Conservation (phyloP, 257 asterid genomes). For the Petunia secreta region DNA sequence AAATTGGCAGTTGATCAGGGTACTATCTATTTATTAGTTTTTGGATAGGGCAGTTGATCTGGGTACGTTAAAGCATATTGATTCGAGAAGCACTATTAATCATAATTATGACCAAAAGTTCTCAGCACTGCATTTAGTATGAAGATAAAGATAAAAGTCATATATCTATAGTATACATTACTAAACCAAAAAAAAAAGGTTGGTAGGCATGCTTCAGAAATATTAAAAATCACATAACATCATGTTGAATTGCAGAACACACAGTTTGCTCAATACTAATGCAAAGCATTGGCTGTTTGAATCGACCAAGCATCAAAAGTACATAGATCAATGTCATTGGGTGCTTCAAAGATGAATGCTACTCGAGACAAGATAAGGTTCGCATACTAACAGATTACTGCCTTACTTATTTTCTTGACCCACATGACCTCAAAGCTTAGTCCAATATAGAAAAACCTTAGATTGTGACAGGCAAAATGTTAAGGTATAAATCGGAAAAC, state of each 20-base stretch:
- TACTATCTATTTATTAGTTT: background rate
- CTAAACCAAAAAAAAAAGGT: background rate
- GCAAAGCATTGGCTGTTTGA: background rate
- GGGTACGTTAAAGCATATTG: background rate
- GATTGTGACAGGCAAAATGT: background rate
- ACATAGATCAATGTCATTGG: background rate
- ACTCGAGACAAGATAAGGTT: background rate
- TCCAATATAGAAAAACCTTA: background rate
- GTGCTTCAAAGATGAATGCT: background rate
- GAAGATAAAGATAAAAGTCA: background rate
- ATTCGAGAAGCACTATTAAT: background rate
- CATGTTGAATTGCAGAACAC: background rate
- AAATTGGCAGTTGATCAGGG: background rate
- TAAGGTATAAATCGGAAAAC: background rate
- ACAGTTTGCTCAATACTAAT: background rate
- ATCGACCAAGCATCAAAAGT: background rate
- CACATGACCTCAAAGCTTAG: conserved; percentile 4
- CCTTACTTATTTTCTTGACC: background rate
- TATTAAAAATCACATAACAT: conserved; percentile 4
- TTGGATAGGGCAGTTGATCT: background rate
- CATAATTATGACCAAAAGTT: background rate
- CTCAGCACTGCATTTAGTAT: background rate
- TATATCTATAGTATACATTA: background rate
- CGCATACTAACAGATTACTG: background rate
- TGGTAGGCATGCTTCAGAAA: background rate